Evolutionary conservation across 1,284 basidiomycete species (phyloP), one percentile per base, ranked within the genome.

Genomic region (Tilletia indica): DNA sequence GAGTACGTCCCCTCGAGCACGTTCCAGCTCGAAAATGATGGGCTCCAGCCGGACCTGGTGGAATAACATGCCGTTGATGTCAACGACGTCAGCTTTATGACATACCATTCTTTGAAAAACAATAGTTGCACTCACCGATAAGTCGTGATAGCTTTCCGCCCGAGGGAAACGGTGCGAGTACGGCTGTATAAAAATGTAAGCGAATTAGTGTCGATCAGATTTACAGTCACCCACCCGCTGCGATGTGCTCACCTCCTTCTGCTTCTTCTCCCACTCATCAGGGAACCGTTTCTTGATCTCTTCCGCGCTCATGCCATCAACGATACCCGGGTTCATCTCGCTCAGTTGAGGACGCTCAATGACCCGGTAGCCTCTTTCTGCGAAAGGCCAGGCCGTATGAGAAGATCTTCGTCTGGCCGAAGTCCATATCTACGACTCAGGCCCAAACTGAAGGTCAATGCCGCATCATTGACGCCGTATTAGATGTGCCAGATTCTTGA

Each of bases 361-460:
- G 25, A 99, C 93, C 82, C 85, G 82, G 77, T 87, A 88, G 1
- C 87, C 87, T 0, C 86, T 78, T 71, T 88, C 88, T 68, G 94
- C 87, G 86, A 99, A 97, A 0, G 96, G 96, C 90, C 93, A 95
- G 0, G 94, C 94, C 0, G 94, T 97, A 84, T 97, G 94, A 78
- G 96, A 91, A 4, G 95, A 93, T 66, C 97, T 89, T 51, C 94
- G 88, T 16, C 96, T 90, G 0, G 96, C 92, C 1, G 94, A 97
- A 0, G 95, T 97, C 97, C 97, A 99, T 47, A 99, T 64, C 61
- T 64, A 45, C 9, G 9, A 14, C 6, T 14, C 42, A 45, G 42
- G 42, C 6, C 42, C 42, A 45, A 45, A 9, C 14, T 45, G 9
- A 45, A 14, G 14, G 42, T 14, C 6, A 45, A 45, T 8, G 14